Percentiles rank a stretch among this genome's conserved stretches.
phyloP scores from a whole-genome alignment of 768 basidiomycete genomes.

The Pulveroboletus sp. region DNA sequence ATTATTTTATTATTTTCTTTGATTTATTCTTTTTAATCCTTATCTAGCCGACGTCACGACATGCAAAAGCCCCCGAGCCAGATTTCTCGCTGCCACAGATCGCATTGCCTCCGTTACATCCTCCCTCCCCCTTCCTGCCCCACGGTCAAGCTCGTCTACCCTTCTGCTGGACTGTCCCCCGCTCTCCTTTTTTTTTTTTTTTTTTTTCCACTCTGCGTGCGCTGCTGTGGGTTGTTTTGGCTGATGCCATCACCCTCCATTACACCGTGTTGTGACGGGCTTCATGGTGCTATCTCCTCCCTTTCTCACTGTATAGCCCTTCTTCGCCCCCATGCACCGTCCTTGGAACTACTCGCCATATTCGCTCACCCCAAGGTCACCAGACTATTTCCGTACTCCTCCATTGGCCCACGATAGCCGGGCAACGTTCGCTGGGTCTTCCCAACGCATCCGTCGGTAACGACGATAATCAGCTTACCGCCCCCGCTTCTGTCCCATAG shows the following conservation, averaged over 20 bases:
- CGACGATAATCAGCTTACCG: neutral
- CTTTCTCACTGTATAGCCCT: constrained; percentile 14
- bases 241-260: neutral
- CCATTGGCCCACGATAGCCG: constrained; percentile 10
- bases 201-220: too few species aligned
- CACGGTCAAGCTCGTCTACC: constrained; percentile 6
- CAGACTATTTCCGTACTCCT: constrained; percentile 5
- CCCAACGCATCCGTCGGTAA: neutral
- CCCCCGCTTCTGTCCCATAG: neutral
- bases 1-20: constrained; percentile 6
- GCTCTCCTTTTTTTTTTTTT: neutral
- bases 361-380: constrained; percentile 15
- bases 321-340: constrained; percentile 6
- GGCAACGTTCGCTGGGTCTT: neutral
- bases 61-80: constrained; percentile 9
- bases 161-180: neutral
- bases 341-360: constrained; percentile 7
- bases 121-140: neutral
- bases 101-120: constrained; percentile 1
- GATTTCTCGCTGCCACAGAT: constrained; percentile 12
- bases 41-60: constrained; percentile 29
- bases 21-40: neutral
- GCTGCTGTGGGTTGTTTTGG: too few species aligned
- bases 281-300: constrained; percentile 4
- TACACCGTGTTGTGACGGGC: neutral